Evolutionary conservation across 139 green algal genomes (phyloP).

Genomic region (Closterium sp.): DNA sequence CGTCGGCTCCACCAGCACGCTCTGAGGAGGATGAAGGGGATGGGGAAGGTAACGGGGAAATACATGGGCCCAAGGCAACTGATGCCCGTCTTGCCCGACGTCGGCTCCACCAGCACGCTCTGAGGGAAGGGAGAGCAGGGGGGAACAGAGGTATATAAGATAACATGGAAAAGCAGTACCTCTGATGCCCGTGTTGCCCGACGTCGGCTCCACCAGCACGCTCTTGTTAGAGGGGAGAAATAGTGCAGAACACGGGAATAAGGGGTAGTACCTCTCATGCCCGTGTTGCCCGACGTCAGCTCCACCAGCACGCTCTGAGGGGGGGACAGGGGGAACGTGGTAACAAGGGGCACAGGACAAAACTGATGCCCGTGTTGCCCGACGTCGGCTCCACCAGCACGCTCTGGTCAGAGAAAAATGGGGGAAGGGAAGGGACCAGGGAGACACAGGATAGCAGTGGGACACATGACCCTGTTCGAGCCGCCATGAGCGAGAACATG

Average conservation of each 20-base stretch:
- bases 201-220: constrained; percentile 92
- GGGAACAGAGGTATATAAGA: too few species aligned
- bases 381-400: too few species aligned
- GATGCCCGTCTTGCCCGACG: constrained; percentile 95
- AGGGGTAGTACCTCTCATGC: constrained; percentile 40
- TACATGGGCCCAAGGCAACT: constrained; percentile 87
- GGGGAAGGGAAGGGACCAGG: too few species aligned
- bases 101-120: too few species aligned
- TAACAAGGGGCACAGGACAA: too few species aligned
- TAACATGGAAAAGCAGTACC: constrained; percentile 88
- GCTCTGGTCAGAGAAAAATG: too few species aligned
- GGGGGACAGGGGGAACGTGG: too few species aligned
- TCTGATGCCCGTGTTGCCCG: constrained; percentile 93
- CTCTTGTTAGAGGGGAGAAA: constrained; percentile 60
- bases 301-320: constrained; percentile 60
- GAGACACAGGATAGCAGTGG: too few species aligned
- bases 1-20: constrained; percentile 92
- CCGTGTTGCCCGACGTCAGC: constrained; percentile 93
- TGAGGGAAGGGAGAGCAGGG: constrained; percentile 88
- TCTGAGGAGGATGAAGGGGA: too few species aligned
- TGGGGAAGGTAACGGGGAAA: constrained; percentile 63
- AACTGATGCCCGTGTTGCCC: too few species aligned
- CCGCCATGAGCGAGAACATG: too few species aligned
- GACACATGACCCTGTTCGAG: too few species aligned
- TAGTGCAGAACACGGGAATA: not conserved